Base-by-base conservation (phyloP, 768 basidiomycete species). In the Boletus rufocinnamomeus region DNA sequence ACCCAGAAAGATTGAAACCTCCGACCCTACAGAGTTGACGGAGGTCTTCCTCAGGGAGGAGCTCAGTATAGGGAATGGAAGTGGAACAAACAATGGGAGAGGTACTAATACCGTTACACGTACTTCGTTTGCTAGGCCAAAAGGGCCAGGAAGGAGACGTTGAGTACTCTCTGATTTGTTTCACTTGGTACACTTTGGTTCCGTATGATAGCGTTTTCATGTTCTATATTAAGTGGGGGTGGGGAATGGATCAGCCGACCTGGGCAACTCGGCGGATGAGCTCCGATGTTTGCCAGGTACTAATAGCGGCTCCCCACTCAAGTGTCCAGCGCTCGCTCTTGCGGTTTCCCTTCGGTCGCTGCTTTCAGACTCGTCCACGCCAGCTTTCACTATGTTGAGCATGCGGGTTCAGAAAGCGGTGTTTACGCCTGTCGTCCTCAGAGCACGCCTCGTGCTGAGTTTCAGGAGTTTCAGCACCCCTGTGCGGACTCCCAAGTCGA, bases 1-100 rank as follows among this genome's bases (percentile, higher is more conserved):
- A 3, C 64, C 82, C 19, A 81, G 83, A 66, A 95, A 84, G 77
- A 79, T 95, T 54, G 91, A 96, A 69, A 95, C 91, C 0, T 90
- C 91, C 0, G 87, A 93, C 63, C 88, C 91, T 0, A 60, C 65
- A 17, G 94, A 95, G 66, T 63, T 97, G 16, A 80, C 85, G 38
- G 87, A 86, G 64, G 73, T 74, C 0, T 88, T 80, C 65, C 71
- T 97, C 54, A 80, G 76, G 56, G 70, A 79, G 13, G 86, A 88
- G 63, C 77, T 95, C 23, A 80, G 79, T 7, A 62, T 79, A 17
- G 57, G 56, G 14, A 59, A 52, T 35, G 51, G 50, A 5, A 59
- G 51, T 35, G 51, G 50, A 5, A n/a, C 37, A 37, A 37, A 23
- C 37, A 58, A 56, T 23, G 60, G 59, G 19, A 56, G 27, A 2